These are phyloP conservation scores for Talaromyces verruculosus DNA, from an alignment of 2,329 filamentous ascomycete species.

Conservation along the genomic window DNA sequence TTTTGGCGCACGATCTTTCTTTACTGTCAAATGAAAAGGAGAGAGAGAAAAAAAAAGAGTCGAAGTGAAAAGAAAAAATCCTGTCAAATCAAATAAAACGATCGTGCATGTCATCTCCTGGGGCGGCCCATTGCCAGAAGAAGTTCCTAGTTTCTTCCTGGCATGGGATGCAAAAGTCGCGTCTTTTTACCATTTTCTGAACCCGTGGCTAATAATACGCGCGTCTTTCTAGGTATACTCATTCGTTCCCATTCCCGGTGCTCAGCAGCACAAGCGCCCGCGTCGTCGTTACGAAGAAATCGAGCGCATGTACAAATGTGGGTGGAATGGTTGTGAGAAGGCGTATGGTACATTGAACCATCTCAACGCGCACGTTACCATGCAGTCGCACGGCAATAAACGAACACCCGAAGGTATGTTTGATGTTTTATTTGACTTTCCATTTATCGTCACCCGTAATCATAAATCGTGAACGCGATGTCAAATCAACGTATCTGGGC, in stretches of 20 bases:
- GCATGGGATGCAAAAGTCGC: constrained; percentile 6
- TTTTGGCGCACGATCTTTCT: constrained; percentile 34
- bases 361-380: constrained; percentile 95
- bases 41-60: not conserved
- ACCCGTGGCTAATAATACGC: constrained; percentile 7
- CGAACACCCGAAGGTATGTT: constrained; percentile 88
- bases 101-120: constrained; percentile 23
- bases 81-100: constrained; percentile 12
- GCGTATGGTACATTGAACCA: constrained; percentile 97
- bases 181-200: not conserved
- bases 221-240: constrained; percentile 72
- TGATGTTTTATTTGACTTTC: not conserved
- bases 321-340: constrained; percentile 98
- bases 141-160: not conserved
- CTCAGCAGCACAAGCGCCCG: constrained; percentile 95
- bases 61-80: not conserved
- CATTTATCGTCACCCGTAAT: not conserved
- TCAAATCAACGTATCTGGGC: constrained; percentile 20
- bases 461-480: constrained; percentile 3
- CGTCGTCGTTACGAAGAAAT: constrained; percentile 95
- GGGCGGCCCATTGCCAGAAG: constrained; percentile 20
- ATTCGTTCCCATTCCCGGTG: constrained; percentile 94
- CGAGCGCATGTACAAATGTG: constrained; percentile 99
- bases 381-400: constrained; percentile 95
- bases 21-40: constrained; percentile 17